Percentiles rank a stretch among this genome's conserved stretches.
phyloP scores from a whole-genome alignment of 2,329 filamentous ascomycete genomes.

The Paraphaeosphaeria sporulosa region DNA sequence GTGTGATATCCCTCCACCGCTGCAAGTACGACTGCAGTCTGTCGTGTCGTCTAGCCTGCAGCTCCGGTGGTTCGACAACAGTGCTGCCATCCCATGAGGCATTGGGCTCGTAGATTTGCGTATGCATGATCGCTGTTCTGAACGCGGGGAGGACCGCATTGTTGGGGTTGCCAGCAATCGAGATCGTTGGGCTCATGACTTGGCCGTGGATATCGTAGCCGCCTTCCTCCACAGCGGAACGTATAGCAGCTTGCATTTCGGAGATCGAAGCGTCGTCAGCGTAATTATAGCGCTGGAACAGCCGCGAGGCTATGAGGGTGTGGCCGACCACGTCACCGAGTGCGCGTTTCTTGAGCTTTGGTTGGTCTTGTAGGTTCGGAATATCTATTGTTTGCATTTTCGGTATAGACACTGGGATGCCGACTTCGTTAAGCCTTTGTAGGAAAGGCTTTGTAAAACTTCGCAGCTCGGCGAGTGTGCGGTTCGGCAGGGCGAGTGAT shows the following conservation, averaged over 20 bases:
- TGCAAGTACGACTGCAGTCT: slow-evolving; percentile 33
- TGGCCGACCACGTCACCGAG: slow-evolving; percentile 30
- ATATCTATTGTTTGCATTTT: slow-evolving; percentile 13
- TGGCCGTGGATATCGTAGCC: slow-evolving; percentile 37
- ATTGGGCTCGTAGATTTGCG: slow-evolving; percentile 28
- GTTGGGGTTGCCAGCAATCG: slow-evolving; percentile 17
- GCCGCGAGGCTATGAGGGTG: slow-evolving; percentile 35
- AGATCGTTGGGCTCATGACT: slow-evolving; percentile 26
- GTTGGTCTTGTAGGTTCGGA: slow-evolving; percentile 3
- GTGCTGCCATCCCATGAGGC: slow-evolving; percentile 29
- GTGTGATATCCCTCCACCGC: slow-evolving; percentile 32
- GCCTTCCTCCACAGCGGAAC: slow-evolving; percentile 29
- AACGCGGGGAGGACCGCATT: slow-evolving; percentile 37
- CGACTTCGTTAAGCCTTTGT: slow-evolving; percentile 24
- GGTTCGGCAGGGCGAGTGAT: slow-evolving; percentile 28
- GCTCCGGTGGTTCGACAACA: slow-evolving; percentile 2
- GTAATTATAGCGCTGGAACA: slow-evolving; percentile 31
- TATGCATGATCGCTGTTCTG: slow-evolving; percentile 32
- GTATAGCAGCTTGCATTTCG: slow-evolving; percentile 22
- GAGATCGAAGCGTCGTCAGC: slow-evolving; percentile 14
- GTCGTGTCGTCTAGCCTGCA: slow-evolving; percentile 17
- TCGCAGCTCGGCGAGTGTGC: slow-evolving; percentile 20
- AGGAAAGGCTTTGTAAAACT: slow-evolving; percentile 29
- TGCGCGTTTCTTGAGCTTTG: slow-evolving; percentile 9
- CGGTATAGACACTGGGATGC: slow-evolving; percentile 26